A percentile compares a stretch with the other conserved stretches of the same genome.
Evolutionary conservation across 345 rosid species (phyloP).

Genomic region (Mercurialis annua): DNA sequence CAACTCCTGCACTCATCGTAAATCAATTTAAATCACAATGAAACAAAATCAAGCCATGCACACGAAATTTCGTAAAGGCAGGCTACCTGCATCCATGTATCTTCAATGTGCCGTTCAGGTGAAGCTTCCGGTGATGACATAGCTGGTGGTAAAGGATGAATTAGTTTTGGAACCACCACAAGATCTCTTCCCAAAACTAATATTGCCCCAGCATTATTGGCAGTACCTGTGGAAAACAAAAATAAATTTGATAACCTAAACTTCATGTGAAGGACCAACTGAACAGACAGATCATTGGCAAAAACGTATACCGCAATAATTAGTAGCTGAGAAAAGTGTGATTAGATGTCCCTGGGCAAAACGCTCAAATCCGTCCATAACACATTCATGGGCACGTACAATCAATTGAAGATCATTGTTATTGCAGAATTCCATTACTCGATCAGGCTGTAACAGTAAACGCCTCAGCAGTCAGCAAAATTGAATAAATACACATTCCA

Average conservation of each 20-base stretch:
- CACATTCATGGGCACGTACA: slow-evolving; percentile 97
- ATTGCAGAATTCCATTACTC: slow-evolving; percentile 97
- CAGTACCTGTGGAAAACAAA: slow-evolving; percentile 62
- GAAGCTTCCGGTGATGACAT: slow-evolving; percentile 77
- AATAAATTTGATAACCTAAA: slow-evolving; percentile 3
- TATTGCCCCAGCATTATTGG: slow-evolving; percentile 96
- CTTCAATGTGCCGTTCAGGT: slow-evolving; percentile 79
- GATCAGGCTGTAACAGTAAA: slow-evolving; percentile 74
- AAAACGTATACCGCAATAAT: slow-evolving; percentile 78
- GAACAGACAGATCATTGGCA: not conserved
- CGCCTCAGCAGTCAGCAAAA: slow-evolving; percentile 21
- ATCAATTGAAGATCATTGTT: slow-evolving; percentile 97
- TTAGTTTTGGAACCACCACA: slow-evolving; percentile 92
- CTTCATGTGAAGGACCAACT: not conserved
- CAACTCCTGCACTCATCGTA: slow-evolving; percentile 56
- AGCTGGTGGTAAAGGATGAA: slow-evolving; percentile 98
- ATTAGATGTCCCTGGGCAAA: slow-evolving; percentile 96
- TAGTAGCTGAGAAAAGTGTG: slow-evolving; percentile 95
- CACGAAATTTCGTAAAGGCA: slow-evolving; percentile 3
- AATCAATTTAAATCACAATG: slow-evolving; percentile 3
- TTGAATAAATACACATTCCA: slow-evolving; percentile 7
- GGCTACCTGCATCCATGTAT: slow-evolving; percentile 98
- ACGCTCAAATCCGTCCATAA: slow-evolving; percentile 99
- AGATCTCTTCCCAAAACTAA: slow-evolving; percentile 98
- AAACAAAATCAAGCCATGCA: not conserved